Evolutionary conservation across 768 basidiomycete species (phyloP).

Genomic region (Lenzites betulinus): DNA sequence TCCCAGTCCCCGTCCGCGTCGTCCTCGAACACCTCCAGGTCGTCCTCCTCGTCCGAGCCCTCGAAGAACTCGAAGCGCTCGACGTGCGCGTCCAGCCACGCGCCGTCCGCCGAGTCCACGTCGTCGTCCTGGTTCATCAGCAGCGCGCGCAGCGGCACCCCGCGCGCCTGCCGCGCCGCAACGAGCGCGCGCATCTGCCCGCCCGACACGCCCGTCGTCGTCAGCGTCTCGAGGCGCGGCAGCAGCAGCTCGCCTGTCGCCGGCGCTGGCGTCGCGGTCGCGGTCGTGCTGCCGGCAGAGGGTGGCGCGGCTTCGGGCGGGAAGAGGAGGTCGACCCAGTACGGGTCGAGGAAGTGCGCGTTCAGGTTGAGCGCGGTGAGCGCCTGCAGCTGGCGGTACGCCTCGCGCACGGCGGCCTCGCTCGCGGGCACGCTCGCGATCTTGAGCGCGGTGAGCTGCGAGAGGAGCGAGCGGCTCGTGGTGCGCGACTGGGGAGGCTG

Average conservation of each 20-base stretch:
- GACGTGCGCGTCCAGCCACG: conserved; percentile 52
- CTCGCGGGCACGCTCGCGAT: conserved; percentile 52
- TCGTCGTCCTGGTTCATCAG: conserved; percentile 48
- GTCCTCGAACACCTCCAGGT: conserved; percentile 23
- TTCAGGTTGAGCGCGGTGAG: conserved; percentile 48
- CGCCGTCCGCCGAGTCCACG: conserved; percentile 43
- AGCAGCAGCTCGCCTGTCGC: conserved; percentile 35
- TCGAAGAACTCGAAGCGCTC: conserved; percentile 59
- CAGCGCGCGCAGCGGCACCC: conserved; percentile 48
- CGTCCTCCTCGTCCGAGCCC: conserved; percentile 48
- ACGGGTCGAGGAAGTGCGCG: conserved; percentile 31
- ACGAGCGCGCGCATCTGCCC: conserved; percentile 47
- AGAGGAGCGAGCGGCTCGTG: conserved; percentile 52
- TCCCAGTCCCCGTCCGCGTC: conserved; percentile 19
- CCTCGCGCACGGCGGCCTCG: conserved; percentile 31
- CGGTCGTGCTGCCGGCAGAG: conserved; percentile 13
- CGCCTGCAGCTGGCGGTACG: conserved; percentile 51
- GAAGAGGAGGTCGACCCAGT: conserved; percentile 31
- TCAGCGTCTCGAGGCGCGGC: conserved; percentile 53
- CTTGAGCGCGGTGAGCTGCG: conserved; percentile 52
- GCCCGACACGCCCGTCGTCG: conserved; percentile 47
- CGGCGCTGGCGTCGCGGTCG: conserved; percentile 13
- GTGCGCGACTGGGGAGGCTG: conserved; percentile 29
- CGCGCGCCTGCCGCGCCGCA: conserved; percentile 40
- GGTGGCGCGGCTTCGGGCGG: background rate